Evolutionary conservation across 495 filamentous ascomycete species (phyloP).

Genomic region (Endocarpon pusillum): DNA sequence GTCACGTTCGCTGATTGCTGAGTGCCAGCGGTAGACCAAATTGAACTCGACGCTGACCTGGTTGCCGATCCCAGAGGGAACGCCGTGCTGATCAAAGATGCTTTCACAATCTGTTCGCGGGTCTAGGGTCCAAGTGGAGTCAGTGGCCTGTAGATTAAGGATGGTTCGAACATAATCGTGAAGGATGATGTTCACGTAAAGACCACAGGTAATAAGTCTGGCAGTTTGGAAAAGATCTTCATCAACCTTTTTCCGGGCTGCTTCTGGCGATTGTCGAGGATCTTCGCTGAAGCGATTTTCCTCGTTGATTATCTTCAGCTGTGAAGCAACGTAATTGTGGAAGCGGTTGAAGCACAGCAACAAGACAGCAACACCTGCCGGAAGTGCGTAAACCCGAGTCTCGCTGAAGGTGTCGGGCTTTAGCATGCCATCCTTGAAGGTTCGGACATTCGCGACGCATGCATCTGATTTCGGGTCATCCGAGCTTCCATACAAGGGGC

Average conservation of each 20-base stretch:
- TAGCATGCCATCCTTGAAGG: constrained; percentile 50
- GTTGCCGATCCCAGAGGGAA: constrained; percentile 24
- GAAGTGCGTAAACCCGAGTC: constrained; percentile 47
- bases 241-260: constrained; percentile 11
- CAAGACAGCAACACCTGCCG: constrained; percentile 49
- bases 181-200: constrained; percentile 18
- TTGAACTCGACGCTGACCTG: constrained; percentile 35
- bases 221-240: constrained; percentile 18
- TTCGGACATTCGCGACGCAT: constrained; percentile 39
- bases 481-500: constrained; percentile 58
- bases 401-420: constrained; percentile 62
- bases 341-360: constrained; percentile 36
- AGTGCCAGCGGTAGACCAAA: constrained; percentile 33
- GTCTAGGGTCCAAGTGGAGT: constrained; percentile 15
- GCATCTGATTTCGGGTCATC: constrained; percentile 46
- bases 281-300: constrained; percentile 22
- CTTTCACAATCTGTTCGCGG: constrained; percentile 8
- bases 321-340: constrained; percentile 26
- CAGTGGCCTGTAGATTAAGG: constrained; percentile 9
- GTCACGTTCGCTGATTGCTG: constrained; percentile 23
- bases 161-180: constrained; percentile 16
- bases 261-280: not conserved
- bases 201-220: constrained; percentile 13
- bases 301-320: constrained; percentile 34
- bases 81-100: constrained; percentile 5